Evolutionary conservation across 2,329 filamentous ascomycete species (phyloP), one percentile per base, ranked within the genome.

Genomic region (Colletotrichum gigasporum): DNA sequence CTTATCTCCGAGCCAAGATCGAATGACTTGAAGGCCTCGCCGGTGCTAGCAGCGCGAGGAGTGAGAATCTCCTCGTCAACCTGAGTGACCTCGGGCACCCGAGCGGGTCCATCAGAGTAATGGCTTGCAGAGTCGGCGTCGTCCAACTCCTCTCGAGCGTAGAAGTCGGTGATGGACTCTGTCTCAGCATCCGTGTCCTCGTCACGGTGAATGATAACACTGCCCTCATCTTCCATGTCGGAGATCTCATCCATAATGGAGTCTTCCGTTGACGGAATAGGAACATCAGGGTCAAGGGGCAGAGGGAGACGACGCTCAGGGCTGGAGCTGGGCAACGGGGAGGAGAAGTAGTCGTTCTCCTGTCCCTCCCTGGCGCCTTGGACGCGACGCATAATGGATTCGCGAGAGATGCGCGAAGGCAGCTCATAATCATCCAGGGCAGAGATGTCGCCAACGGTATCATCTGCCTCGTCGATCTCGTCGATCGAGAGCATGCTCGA

Each of bases 311-410:
- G 89, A 59, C 69, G 72, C 44, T 68, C 71, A 11, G 87, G 85
- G 69, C 80, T 88, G 2, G 86, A 88, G 65, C 83, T 85, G 2
- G 84, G 81, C n/a, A 81, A 79, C 1, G 87, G 86, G 2, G 88
- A 89, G 3, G 87, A 89, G 70, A 90, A 87, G 70, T 86, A 85
- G 67, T 87, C 90, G 61, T 89, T 86, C 18, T 89, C 86, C 44
- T 85, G 82, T 48, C 77, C 70, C 28, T 26, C 53, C 70, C 83
- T 85, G 47, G 85, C 92, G 74, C n/a, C n/a, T n/a, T 96, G 93
- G 58, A 97, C 90, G 67, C 95, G 93, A 55, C 92, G 90, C 71
- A 98, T 82, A 70, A 98, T 98, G 0, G 94, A 97, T 75, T 98
- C 96, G 35, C 95, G 88, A 8, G 95, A 97, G 73, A 98, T 97